Conservation (phyloP, 2,329 filamentous ascomycete genomes). For the Huntiella bhutanensis region DNA sequence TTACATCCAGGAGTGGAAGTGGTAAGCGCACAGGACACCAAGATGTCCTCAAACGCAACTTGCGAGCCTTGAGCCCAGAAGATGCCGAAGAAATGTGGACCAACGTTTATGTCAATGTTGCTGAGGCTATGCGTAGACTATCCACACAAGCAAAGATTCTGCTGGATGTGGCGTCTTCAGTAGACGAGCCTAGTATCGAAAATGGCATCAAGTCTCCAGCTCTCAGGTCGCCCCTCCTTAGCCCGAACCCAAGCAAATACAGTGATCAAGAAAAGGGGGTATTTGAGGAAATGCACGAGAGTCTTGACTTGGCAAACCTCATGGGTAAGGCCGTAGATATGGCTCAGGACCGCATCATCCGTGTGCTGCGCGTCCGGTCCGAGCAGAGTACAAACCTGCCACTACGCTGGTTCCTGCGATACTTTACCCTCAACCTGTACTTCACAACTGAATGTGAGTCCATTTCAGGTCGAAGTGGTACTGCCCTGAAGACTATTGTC, state of each 20-base stretch:
- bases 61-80: constrained; percentile 63
- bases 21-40: constrained; percentile 32
- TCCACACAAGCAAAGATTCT: constrained; percentile 86
- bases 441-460: constrained; percentile 79
- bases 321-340: constrained; percentile 65
- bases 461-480: constrained; percentile 60
- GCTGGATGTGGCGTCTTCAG: constrained; percentile 76
- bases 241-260: constrained; percentile 24
- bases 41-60: constrained; percentile 73
- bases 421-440: constrained; percentile 63
- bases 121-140: constrained; percentile 68
- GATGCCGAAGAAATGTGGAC: constrained; percentile 71
- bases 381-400: constrained; percentile 53
- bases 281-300: constrained; percentile 59
- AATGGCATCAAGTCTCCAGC: constrained; percentile 27
- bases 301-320: constrained; percentile 58
- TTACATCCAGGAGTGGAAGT: constrained; percentile 35
- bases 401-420: constrained; percentile 54
- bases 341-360: constrained; percentile 57
- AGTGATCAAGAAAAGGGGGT: constrained; percentile 25
- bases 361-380: constrained; percentile 56
- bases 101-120: constrained; percentile 69
- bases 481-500: constrained; percentile 57
- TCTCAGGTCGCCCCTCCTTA: constrained; percentile 32
- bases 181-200: constrained; percentile 20